These are phyloP conservation scores for Acanthamoeba triangularis DNA, from an alignment of 208 protist species.

Conservation along the genomic window DNA sequence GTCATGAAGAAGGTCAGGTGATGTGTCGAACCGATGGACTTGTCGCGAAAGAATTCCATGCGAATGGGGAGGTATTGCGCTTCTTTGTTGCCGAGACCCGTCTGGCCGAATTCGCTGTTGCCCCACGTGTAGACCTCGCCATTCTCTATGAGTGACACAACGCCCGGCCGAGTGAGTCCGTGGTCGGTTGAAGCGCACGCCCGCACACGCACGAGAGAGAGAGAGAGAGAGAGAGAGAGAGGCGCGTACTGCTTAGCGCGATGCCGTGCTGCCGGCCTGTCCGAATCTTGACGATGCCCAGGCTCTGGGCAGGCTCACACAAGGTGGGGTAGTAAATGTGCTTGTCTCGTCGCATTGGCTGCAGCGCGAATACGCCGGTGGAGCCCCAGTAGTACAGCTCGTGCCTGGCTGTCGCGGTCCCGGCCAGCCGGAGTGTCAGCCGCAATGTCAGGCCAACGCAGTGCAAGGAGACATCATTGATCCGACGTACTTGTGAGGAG, in stretches of 20 bases:
- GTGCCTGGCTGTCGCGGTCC: neutral
- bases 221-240: neutral
- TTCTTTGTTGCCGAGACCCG: neutral
- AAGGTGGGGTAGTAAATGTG: neutral
- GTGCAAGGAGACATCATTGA: neutral
- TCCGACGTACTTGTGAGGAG: constrained; percentile 4
- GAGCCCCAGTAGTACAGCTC: neutral
- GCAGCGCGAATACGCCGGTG: neutral
- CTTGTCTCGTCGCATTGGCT: constrained; percentile 20
- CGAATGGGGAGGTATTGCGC: neutral
- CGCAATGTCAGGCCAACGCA: neutral
- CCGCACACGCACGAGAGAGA: no score
- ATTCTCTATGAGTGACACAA: neutral
- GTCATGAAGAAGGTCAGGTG: neutral
- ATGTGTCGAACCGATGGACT: neutral
- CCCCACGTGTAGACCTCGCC: neutral
- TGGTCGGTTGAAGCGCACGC: neutral
- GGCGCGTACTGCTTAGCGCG: neutral
- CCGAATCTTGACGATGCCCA: constrained; percentile 1
- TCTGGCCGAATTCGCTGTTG: neutral
- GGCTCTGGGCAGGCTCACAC: constrained; percentile 2
- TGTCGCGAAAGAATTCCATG: neutral
- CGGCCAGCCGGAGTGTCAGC: neutral
- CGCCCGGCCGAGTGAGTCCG: neutral
- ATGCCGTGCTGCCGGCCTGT: constrained; percentile 10